Percentiles rank a stretch among this genome's conserved stretches.
phyloP scores from a whole-genome alignment of 768 basidiomycete genomes.

The Pleurotus pulmonarius region DNA sequence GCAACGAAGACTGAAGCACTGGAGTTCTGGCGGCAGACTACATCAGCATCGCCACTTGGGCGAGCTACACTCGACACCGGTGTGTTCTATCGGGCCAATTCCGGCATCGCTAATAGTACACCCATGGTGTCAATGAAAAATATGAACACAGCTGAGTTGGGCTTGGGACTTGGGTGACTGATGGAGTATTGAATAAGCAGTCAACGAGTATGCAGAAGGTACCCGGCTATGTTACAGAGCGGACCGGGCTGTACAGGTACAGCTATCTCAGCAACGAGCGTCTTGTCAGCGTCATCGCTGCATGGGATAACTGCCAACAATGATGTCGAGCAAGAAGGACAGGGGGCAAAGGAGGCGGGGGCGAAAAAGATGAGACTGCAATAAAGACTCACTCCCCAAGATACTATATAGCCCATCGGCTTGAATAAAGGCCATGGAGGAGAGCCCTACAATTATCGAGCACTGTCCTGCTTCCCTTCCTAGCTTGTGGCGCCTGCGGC shows the following conservation, averaged over 20 bases:
- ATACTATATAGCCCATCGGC: neutral
- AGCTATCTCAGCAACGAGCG: too few relatives aligned
- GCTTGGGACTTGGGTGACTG: neutral
- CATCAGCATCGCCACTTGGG: too few relatives aligned
- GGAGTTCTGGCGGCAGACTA: too few relatives aligned
- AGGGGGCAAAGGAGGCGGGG: neutral
- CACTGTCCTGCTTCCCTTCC: too few relatives aligned
- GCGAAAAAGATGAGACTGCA: neutral
- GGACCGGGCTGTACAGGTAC: neutral
- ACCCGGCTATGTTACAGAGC: neutral
- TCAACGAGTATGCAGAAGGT: neutral
- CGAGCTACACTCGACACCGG: neutral
- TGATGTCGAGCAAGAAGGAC: too few relatives aligned
- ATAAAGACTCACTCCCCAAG: neutral
- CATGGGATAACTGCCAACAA: too few relatives aligned
- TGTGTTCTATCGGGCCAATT: neutral
- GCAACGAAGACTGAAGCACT: too few relatives aligned
- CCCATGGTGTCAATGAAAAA: neutral
- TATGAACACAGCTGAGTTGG: too few relatives aligned
- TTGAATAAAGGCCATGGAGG: neutral
- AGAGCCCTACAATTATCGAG: neutral
- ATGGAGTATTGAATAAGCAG: neutral
- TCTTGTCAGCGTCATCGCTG: too few relatives aligned
- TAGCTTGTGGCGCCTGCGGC: too few relatives aligned
- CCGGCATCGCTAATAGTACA: neutral